Evolutionary conservation across 345 rosid genomes (phyloP).

Genomic region (Melaleuca quinquenervia): DNA sequence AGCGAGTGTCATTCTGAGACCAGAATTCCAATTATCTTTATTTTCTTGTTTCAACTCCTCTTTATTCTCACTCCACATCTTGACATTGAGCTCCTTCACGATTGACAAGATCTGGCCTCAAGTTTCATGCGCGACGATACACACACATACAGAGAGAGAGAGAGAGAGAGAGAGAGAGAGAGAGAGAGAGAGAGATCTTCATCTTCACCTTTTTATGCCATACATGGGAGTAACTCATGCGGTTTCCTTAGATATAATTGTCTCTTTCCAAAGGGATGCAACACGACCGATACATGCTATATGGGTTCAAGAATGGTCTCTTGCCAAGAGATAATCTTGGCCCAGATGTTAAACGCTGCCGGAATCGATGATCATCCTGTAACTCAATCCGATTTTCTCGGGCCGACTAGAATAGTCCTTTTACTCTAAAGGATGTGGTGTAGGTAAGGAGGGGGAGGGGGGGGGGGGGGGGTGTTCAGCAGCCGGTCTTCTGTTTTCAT

Average conservation of each 20-base stretch:
- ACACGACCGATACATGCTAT: background rate
- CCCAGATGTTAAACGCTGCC: too few relatives aligned
- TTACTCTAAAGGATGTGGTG: background rate
- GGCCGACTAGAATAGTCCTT: background rate
- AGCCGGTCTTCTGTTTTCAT: background rate
- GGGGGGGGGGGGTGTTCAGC: too few relatives aligned
- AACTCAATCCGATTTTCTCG: background rate
- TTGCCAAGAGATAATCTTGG: too few relatives aligned
- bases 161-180: background rate
- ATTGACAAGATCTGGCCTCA: background rate
- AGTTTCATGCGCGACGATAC: background rate
- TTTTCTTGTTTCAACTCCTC: background rate
- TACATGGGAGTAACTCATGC: background rate
- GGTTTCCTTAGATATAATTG: background rate
- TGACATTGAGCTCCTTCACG: background rate
- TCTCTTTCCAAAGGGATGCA: too few relatives aligned
- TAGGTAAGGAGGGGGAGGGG: background rate
- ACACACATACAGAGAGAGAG: background rate
- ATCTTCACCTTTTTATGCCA: background rate
- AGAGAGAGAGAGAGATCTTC: too few relatives aligned
- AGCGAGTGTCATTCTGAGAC: background rate
- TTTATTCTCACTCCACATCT: background rate
- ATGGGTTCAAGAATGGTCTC: background rate
- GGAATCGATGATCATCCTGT: background rate
- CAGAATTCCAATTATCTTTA: background rate